Evolutionary conservation across 345 rosid species (phyloP), one percentile per base, ranked within the genome.

Genomic region (Microthlaspi erraticum): DNA sequence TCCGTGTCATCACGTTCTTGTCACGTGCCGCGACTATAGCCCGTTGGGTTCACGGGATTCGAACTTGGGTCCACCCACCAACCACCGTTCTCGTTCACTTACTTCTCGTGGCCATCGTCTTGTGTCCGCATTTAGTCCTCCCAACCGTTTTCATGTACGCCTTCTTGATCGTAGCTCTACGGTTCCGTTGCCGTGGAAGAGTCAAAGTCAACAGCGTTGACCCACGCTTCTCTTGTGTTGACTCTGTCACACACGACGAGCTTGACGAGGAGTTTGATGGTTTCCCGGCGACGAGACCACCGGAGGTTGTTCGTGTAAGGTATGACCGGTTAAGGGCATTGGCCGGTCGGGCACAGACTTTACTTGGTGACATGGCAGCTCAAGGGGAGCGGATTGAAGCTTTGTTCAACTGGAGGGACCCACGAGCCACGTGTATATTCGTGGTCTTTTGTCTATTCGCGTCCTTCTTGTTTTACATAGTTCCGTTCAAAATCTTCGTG

Each of bases 261-360:
- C 84, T 93, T 0, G 98, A 93, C 53, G 98, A 93, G 54, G 97
- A 93, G 68, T 88, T 88, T 31, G 97, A 93, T 16, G 98, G 90
- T 11, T 80, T 93, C 8, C 93, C 93, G 0, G 71, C 92, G 20
- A 81, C 86, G 3, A 78, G 90, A 31, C 71, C 96, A 1, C 60
- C 77, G 0, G 93, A 90, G 16, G 57, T 74, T 20, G 84, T 93
- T 2, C 93, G 89, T 0, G 52, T 90, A 13, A 70, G 97, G 64
- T 93, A 88, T 23, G 98, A 88, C 60, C 67, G 97, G 65, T 48
- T 90, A 61, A 75, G 98, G n/a, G 93, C 90, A 12, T 71, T 93
- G n/a, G 95, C 93, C 0, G 92, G 96, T 0, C 71, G 93, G 61
- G 93, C 96, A 11, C 97, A 93, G 57, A 83, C 89, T 3, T 76